Evolutionary conservation across 441 rosid genomes (phyloP).

Genomic region (Mallotus japonicus): DNA sequence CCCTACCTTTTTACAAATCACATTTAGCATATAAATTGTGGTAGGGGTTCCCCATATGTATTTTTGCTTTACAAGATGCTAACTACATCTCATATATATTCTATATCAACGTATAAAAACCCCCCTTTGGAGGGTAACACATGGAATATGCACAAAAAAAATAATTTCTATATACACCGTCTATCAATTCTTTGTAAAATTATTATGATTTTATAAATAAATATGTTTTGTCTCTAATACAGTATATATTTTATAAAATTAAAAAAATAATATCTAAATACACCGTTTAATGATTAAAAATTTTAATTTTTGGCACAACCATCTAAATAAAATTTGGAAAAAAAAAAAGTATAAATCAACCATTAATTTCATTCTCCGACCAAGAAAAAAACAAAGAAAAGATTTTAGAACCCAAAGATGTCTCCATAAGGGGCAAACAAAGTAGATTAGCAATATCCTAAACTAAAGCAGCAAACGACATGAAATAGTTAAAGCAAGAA

Average conservation of each 20-base stretch:
- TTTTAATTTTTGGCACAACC: too few species aligned
- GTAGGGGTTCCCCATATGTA: slow-evolving; percentile 15
- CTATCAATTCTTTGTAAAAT: too few species aligned
- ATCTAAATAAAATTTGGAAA: background rate
- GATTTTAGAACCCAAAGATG: slow-evolving; percentile 10
- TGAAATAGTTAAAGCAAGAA: background rate
- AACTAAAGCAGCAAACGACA: background rate
- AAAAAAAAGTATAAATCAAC: background rate
- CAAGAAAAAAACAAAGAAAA: background rate
- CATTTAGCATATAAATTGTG: too few species aligned
- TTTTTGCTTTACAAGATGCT: slow-evolving; percentile 16
- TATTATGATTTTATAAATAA: too few species aligned
- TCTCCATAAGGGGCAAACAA: slow-evolving; percentile 32
- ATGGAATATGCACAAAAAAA: background rate
- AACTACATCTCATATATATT: background rate
- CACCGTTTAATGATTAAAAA: too few species aligned
- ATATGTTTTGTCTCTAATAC: too few species aligned
- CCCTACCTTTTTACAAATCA: too few species aligned
- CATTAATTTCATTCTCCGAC: slow-evolving; percentile 20
- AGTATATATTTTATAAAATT: too few species aligned
- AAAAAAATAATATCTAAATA: too few species aligned
- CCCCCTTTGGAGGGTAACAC: slow-evolving; percentile 2
- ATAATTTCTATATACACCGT: too few species aligned
- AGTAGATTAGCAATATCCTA: background rate
- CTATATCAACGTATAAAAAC: background rate